Base-by-base conservation (phyloP, 225 moss, liverwort and hornwort species). In the Polytrichum commune region DNA sequence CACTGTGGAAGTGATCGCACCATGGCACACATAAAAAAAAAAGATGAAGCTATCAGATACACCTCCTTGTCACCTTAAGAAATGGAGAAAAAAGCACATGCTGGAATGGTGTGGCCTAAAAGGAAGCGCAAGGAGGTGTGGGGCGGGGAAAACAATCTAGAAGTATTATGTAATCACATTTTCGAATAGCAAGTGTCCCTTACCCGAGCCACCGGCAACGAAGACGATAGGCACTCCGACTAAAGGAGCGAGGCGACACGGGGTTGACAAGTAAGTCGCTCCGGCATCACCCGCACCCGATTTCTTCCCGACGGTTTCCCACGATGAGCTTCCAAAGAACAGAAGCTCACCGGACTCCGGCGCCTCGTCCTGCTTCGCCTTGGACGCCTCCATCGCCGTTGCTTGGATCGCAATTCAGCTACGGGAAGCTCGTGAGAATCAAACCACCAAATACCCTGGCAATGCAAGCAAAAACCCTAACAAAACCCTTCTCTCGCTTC, bases 281-380 rank as follows among this genome's bases (percentile, higher is more conserved):
- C 69, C 65, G 57, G 77, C 78, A n/a, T 88, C 88, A 65, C 62
- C 74, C n/a, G 60, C 29, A 20, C 20, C n/a, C 62, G 82, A 82
- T 54, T 85, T 88, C 35, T 79, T 77, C 10, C 85, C 85, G 54
- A 88, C 69, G 19, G 84, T 80, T 60, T 85, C 88, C 88, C 88
- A 88, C 1, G 77, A 27, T 2, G 80, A 77, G 75, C 76, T 71
- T 58, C 88, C 88, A 71, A 84, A 88, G 67, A 88, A 82, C 57
- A 88, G 69, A 19, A 88, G 82, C 82, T 88, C 88, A 1, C 85
- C 88, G 2, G 73, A 62, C 25, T 19, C 53, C 4, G 54, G 20
- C 13, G 77, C 69, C 29, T 86, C 85, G 28, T 86, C 73, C 62
- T 75, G 53, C 62, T 75, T 53, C 9, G 8, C 53, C 8, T 23